Percentiles rank a stretch among this genome's conserved stretches.
phyloP scores from a whole-genome alignment of 331 rosid genomes.

The Malus hybrid region DNA sequence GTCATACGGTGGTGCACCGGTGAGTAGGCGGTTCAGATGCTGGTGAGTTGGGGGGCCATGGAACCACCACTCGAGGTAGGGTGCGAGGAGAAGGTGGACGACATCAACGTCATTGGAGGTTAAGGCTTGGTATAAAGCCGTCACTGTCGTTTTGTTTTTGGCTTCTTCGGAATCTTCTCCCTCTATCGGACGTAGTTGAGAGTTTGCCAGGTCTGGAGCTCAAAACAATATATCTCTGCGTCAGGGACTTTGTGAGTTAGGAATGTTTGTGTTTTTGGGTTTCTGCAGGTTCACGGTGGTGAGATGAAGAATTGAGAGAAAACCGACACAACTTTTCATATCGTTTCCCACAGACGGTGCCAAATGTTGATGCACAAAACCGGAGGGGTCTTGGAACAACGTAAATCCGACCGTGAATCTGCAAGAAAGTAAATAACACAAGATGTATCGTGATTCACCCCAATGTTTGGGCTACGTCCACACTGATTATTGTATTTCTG shows the following conservation, averaged over 20 bases:
- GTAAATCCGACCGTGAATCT: no score
- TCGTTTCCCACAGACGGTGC: no score
- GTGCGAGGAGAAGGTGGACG: conserved; percentile 33
- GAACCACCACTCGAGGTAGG: conserved; percentile 84
- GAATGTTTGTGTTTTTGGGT: not conserved
- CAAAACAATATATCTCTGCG: not conserved
- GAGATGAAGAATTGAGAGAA: no score
- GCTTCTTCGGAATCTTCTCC: conserved; percentile 16
- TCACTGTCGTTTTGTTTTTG: conserved; percentile 27
- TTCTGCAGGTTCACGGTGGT: no score
- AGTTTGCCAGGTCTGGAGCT: conserved; percentile 24
- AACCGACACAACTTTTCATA: no score
- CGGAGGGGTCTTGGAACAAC: no score
- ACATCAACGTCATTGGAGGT: conserved; percentile 25
- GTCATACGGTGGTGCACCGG: conserved; percentile 26
- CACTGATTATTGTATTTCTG: no score
- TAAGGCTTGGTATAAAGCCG: conserved; percentile 48
- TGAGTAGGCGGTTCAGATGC: conserved; percentile 56
- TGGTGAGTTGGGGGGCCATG: conserved; percentile 71
- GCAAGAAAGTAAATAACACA: no score
- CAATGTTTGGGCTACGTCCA: no score
- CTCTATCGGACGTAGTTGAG: conserved; percentile 2
- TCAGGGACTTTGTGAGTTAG: not conserved
- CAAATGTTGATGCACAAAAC: no score
- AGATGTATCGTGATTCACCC: no score